Percentiles rank a stretch among this genome's conserved stretches.
These are phyloP conservation scores for Calonectria naviculata DNA, from an alignment of 2,329 filamentous ascomycete genomes.

Conservation along the genomic window DNA sequence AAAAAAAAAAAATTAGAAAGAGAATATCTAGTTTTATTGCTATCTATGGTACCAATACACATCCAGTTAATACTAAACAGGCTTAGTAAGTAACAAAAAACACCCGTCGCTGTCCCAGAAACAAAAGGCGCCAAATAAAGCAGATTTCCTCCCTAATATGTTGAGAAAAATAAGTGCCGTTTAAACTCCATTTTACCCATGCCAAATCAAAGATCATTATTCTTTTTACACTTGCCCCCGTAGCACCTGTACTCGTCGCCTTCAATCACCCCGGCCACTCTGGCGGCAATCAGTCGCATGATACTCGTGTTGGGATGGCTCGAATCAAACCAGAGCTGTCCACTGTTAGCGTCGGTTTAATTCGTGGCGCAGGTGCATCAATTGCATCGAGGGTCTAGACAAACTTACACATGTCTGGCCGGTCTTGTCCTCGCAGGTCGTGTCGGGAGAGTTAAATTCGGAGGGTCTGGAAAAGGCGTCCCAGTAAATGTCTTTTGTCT, in stretches of 20 bases:
- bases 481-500: conserved; percentile 1
- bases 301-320: conserved; percentile 5
- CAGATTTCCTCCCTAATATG: neutral
- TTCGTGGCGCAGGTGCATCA: no score
- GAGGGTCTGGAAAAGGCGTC: neutral
- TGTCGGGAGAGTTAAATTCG: neutral
- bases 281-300: neutral
- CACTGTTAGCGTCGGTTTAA: neutral
- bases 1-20: no score
- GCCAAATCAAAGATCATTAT: neutral
- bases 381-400: no score
- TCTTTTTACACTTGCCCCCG: neutral
- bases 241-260: neutral
- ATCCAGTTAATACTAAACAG: neutral
- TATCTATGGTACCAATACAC: neutral
- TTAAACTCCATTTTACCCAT: neutral
- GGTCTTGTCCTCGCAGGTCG: neutral
- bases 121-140: neutral
- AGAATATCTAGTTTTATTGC: neutral
- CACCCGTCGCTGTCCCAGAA: neutral
- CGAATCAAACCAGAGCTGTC: neutral
- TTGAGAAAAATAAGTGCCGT: neutral
- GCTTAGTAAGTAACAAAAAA: neutral
- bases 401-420: conserved; percentile 1
- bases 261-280: neutral